Base-by-base conservation (phyloP, 78 protist genomes). In the Dictyostelium capitatum region DNA sequence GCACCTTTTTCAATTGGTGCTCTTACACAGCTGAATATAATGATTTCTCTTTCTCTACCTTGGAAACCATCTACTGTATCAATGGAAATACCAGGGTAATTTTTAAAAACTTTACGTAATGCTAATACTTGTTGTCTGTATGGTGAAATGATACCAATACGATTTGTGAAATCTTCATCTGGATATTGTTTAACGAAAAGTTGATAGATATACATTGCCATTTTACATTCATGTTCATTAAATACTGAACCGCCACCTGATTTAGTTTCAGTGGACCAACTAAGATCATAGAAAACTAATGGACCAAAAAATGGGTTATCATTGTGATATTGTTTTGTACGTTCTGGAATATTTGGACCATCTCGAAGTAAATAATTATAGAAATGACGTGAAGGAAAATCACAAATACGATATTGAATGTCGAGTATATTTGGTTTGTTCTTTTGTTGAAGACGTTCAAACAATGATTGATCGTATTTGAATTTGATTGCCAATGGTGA, bases 101-200 rank as follows among this genome's bases (percentile, higher is more conserved):
- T 74, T 62, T 82, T 82, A 67, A 90, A 82, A 74, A 48, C 53
- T 48, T 90, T 83, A 43, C 95, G 25, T 19, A 90, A 11, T 19
- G 85, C 41, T 8, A 77, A 51, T 9, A 48, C 87, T 32, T 97
- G 98, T 73, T 90, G 96, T 54, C 92, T 74, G 85, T 97, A 97
- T 25, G 98, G 98, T n/a, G 98, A 95, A 46, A 97, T 95, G 73
- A 97, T 89, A 37, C 97, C 98, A 28, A 97, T 90, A 47, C 92
- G 62, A 62, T 77, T 82, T 2, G 82, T 41, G 12, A 87, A 87
- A 54, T 51, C 74, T 65, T 87, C 84, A 19, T 77, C 92, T 32
- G 92, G 92, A 32, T 87, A 57, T 1, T 70, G 53, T 48, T 77
- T 87, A 12, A 79, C 53, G 15, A 87, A 51, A 7, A 77, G n/a